Evolutionary conservation across 352 stramenopile species (phyloP).

Genomic region (Phytopythium ostracodes): DNA sequence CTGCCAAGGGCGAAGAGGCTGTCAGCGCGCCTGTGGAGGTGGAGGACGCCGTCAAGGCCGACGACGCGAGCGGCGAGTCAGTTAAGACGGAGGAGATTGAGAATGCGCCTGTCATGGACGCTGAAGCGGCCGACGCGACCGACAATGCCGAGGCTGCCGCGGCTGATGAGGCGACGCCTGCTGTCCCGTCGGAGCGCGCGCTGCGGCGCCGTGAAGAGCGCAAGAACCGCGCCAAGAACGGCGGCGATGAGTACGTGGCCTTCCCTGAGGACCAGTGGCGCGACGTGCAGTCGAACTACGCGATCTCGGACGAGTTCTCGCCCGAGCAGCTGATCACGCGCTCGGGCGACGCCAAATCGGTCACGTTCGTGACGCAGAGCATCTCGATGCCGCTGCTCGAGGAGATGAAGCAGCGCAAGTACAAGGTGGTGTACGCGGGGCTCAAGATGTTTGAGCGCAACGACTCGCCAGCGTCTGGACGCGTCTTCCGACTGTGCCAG

Average conservation of each 20-base stretch:
- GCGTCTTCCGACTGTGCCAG: conserved; percentile 89
- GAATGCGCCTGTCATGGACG: conserved; percentile 8
- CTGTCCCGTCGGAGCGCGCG: conserved; percentile 21
- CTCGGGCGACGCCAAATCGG: conserved; percentile 80
- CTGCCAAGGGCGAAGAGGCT: conserved; percentile 7
- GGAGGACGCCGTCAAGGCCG: conserved; percentile 3
- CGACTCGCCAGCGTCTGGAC: conserved; percentile 56
- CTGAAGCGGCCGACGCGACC: neutral
- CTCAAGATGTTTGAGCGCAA: conserved; percentile 92
- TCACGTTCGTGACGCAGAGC: conserved; percentile 84
- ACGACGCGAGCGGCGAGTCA: conserved; percentile 17
- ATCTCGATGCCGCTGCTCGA: conserved; percentile 79
- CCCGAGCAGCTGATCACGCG: conserved; percentile 81
- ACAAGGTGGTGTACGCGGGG: conserved; percentile 90
- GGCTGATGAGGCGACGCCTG: conserved; percentile 18
- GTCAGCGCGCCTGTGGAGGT: neutral
- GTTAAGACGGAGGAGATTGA: conserved; percentile 5
- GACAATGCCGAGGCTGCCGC: conserved; percentile 9
- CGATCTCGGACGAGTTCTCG: conserved; percentile 62
- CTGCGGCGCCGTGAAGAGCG: conserved; percentile 40
- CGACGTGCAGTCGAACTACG: conserved; percentile 76
- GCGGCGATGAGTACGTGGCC: conserved; percentile 72
- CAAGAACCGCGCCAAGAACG: conserved; percentile 40
- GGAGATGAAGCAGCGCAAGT: conserved; percentile 83
- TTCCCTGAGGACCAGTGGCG: conserved; percentile 56